These are phyloP conservation scores for Gossypium bickii DNA, from an alignment of 345 rosid genomes.

Conservation along the genomic window DNA sequence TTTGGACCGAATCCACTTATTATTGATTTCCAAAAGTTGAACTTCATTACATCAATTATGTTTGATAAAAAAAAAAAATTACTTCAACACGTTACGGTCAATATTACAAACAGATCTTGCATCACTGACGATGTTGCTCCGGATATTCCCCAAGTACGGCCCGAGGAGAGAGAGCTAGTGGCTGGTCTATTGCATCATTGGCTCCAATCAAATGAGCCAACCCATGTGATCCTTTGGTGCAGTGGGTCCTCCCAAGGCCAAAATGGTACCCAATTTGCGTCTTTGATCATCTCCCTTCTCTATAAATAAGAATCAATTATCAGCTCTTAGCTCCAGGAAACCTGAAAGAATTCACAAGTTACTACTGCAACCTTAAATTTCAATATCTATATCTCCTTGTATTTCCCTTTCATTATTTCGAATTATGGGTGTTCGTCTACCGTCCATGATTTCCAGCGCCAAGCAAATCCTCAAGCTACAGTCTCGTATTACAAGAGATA, in stretches of 20 bases:
- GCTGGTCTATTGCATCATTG: neutral
- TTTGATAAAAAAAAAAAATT: too few relatives aligned
- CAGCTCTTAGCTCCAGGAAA: neutral
- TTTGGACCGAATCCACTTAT: neutral
- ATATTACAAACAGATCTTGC: neutral
- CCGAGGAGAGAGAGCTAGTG: neutral
- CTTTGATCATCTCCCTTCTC: neutral
- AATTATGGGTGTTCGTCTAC: constrained; percentile 10
- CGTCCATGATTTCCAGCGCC: constrained; percentile 6
- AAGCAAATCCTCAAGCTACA: constrained; percentile 12
- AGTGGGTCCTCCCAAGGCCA: neutral
- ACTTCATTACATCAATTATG: neutral
- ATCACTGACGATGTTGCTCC: neutral
- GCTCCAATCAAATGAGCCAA: neutral
- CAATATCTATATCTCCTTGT: neutral
- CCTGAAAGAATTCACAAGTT: neutral
- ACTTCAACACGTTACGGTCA: neutral
- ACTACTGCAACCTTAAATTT: neutral
- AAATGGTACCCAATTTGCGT: neutral
- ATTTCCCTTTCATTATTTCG: neutral
- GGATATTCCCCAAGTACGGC: constrained; percentile 6
- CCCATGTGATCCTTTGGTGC: neutral
- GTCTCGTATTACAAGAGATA: neutral
- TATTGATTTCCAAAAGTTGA: neutral
- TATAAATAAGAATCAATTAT: neutral